Percentiles rank a stretch among this genome's conserved stretches.
Evolutionary conservation across 805 yeast genomes (phyloP).

Genomic region (Candida cerambycidarum): DNA sequence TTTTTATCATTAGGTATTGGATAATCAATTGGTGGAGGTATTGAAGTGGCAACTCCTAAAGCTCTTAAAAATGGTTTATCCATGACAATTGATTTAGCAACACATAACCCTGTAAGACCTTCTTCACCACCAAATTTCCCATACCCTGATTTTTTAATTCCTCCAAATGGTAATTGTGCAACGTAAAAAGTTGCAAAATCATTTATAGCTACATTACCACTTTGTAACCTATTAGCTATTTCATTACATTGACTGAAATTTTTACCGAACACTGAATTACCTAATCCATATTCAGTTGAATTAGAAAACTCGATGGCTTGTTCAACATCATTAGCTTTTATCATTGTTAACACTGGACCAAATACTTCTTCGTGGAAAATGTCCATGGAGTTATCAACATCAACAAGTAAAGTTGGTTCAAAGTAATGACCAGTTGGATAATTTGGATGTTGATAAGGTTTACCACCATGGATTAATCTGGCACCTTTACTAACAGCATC

Average conservation of each 20-base stretch:
- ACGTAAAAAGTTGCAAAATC: conserved; percentile 97
- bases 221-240: conserved; percentile 61
- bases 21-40: conserved; percentile 88
- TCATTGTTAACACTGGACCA: conserved; percentile 84
- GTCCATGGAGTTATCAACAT: conserved; percentile 70
- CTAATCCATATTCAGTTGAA: conserved; percentile 84
- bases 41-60: conserved; percentile 64
- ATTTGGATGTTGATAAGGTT: conserved; percentile 78
- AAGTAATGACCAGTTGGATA: conserved; percentile 96
- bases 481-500: conserved; percentile 88
- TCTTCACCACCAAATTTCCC: conserved; percentile 99
- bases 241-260: conserved; percentile 55
- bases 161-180: conserved; percentile 97
- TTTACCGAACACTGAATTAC: conserved; percentile 84
- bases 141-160: conserved; percentile 87
- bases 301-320: conserved; percentile 80
- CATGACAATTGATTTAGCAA: conserved; percentile 82
- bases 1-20: conserved; percentile 78
- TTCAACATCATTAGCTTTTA: conserved; percentile 64
- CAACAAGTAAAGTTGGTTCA: conserved; percentile 82
- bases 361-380: conserved; percentile 90
- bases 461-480: conserved; percentile 74
- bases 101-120: conserved; percentile 87
- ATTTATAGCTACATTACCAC: conserved; percentile 95
- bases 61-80: conserved; percentile 69